phyloP scores from a whole-genome alignment of 768 basidiomycete species.

The Trametes villosa region DNA sequence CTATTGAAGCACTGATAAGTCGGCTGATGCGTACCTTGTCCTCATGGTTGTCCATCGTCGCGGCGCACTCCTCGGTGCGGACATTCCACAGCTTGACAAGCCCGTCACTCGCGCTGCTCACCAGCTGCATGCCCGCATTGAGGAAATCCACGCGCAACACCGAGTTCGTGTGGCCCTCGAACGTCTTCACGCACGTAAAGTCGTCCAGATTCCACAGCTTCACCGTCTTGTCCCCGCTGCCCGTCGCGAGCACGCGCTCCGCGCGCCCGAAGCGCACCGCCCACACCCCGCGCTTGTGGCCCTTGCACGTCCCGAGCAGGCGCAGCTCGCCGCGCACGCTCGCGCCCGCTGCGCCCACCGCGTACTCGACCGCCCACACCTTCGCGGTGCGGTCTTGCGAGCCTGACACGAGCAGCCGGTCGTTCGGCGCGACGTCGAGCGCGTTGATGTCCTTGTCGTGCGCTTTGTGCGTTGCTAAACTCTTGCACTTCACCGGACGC shows the following conservation, averaged over 20 bases:
- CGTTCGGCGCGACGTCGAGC: conserved; percentile 90
- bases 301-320: conserved; percentile 86
- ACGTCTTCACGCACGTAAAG: conserved; percentile 92
- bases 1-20: not conserved
- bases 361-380: conserved; percentile 79
- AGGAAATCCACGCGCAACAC: conserved; percentile 93
- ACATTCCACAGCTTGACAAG: conserved; percentile 96
- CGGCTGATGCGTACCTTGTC: conserved; percentile 73
- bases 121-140: conserved; percentile 80
- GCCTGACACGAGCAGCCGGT: conserved; percentile 85
- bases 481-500: conserved; percentile 59
- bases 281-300: conserved; percentile 98
- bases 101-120: conserved; percentile 92
- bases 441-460: conserved; percentile 99
- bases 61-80: conserved; percentile 81
- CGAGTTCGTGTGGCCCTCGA: conserved; percentile 98
- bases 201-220: conserved; percentile 95
- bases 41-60: conserved; percentile 95
- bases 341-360: conserved; percentile 34
- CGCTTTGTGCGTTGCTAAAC: conserved; percentile 84
- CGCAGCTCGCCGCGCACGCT: conserved; percentile 68
- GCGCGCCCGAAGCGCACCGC: conserved; percentile 83
- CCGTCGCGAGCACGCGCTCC: conserved; percentile 87
- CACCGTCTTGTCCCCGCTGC: conserved; percentile 93
- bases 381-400: conserved; percentile 97